Percentiles rank a stretch among this genome's conserved stretches.
Conservation (phyloP, 163 green algal species). For the Chlorella variabilis region DNA sequence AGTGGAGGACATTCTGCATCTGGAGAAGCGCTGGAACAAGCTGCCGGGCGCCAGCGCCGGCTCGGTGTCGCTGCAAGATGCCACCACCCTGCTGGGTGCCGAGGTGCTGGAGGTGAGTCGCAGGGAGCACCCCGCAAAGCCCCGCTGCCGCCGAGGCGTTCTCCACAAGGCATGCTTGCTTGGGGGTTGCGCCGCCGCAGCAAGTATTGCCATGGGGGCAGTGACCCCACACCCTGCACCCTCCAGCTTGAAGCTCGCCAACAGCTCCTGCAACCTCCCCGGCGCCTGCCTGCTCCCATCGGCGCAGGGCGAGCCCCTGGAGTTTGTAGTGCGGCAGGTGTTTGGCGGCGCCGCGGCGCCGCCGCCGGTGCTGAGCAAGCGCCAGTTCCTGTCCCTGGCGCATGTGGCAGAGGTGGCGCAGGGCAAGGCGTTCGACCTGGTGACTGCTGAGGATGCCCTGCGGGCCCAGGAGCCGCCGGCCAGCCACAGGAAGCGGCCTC, state of each 20-base stretch:
- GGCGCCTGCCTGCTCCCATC: neutral
- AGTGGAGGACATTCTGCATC: constrained; percentile 17
- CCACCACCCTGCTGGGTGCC: constrained; percentile 1
- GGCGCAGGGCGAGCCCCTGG: constrained; percentile 12
- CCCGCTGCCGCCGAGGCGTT: too few relatives aligned
- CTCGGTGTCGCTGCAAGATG: neutral
- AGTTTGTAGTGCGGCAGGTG: constrained; percentile 24
- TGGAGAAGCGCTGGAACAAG: constrained; percentile 30
- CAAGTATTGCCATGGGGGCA: too few relatives aligned
- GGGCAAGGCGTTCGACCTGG: constrained; percentile 29
- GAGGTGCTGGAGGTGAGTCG: constrained; percentile 32
- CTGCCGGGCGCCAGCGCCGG: neutral
- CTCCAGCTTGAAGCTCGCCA: too few relatives aligned
- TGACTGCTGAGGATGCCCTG: constrained; percentile 27
- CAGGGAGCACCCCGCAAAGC: too few relatives aligned
- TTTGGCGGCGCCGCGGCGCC: neutral
- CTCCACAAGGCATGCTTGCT: too few relatives aligned
- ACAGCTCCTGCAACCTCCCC: too few relatives aligned
- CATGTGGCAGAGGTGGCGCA: constrained; percentile 39
- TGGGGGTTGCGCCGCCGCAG: too few relatives aligned
- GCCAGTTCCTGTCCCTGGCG: constrained; percentile 30
- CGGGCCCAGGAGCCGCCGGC: neutral
- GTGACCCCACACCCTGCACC: too few relatives aligned
- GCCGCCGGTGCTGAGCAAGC: constrained; percentile 12
- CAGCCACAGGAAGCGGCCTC: constrained; percentile 36